These are phyloP conservation scores for Syzygium aqueum DNA, from an alignment of 345 rosid genomes.

Conservation along the genomic window DNA sequence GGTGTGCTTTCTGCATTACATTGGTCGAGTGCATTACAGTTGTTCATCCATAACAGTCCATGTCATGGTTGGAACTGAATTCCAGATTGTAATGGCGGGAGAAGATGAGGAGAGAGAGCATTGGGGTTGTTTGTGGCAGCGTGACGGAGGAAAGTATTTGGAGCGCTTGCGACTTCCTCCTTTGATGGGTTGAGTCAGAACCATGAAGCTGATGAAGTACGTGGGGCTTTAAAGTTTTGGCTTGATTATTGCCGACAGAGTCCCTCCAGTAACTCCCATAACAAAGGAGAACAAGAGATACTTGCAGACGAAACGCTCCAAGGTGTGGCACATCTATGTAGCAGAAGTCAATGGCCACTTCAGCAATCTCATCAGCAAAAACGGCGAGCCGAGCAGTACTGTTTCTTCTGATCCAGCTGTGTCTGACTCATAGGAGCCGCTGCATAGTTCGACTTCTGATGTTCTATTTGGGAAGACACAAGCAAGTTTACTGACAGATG, in stretches of 20 bases:
- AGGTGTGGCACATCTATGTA: neutral
- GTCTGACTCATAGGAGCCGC: neutral
- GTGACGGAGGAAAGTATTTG: too few relatives aligned
- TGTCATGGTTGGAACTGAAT: too few relatives aligned
- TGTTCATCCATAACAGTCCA: too few relatives aligned
- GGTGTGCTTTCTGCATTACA: too few relatives aligned
- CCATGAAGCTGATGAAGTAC: neutral
- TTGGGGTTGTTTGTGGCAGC: too few relatives aligned
- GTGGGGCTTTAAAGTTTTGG: neutral
- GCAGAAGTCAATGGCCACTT: neutral
- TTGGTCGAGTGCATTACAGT: too few relatives aligned
- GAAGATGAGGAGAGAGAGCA: too few relatives aligned
- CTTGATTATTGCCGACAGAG: neutral
- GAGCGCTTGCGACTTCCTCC: too few relatives aligned
- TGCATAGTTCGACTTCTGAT: neutral
- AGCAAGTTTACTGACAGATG: neutral
- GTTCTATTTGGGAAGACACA: neutral
- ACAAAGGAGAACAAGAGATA: neutral
- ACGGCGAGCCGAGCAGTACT: neutral
- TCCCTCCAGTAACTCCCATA: neutral
- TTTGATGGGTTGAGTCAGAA: neutral
- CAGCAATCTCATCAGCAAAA: neutral
- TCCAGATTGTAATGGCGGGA: too few relatives aligned
- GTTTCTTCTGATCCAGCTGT: neutral
- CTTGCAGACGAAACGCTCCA: neutral